Conservation (phyloP, 306 rosid genomes). For the Oxytropis ochrocephala region DNA sequence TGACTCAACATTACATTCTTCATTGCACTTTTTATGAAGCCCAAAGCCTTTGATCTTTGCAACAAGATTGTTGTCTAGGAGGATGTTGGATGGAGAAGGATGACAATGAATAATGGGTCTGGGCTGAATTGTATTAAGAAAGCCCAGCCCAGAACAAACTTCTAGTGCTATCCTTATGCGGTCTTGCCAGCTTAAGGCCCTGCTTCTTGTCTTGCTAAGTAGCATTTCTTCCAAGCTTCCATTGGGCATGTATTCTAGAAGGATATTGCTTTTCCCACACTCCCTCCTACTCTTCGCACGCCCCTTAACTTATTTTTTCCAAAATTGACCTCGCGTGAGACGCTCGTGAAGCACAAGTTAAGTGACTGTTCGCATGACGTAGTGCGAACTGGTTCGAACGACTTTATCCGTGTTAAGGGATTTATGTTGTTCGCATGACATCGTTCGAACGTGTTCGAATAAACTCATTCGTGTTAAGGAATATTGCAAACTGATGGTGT, state of each 20-base stretch:
- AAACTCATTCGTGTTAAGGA: too few relatives aligned
- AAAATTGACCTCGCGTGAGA: too few relatives aligned
- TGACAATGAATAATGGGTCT: slow-evolving; percentile 46
- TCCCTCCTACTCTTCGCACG: too few relatives aligned
- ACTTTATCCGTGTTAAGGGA: too few relatives aligned
- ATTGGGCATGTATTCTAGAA: slow-evolving; percentile 71
- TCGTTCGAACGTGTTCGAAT: too few relatives aligned
- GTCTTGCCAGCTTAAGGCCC: slow-evolving; percentile 44
- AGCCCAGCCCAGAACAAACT: slow-evolving; percentile 50
- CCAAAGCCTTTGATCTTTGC: slow-evolving; percentile 49
- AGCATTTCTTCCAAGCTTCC: slow-evolving; percentile 53
- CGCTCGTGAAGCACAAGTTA: too few relatives aligned
- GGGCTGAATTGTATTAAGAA: slow-evolving; percentile 35
- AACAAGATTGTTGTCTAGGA: slow-evolving; percentile 52
- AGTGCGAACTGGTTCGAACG: too few relatives aligned
- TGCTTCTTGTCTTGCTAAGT: slow-evolving; percentile 32
- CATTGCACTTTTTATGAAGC: slow-evolving; percentile 10
- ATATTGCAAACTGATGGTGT: too few relatives aligned
- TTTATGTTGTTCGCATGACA: too few relatives aligned
- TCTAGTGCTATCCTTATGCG: slow-evolving; percentile 45
- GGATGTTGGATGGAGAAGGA: slow-evolving; percentile 41
- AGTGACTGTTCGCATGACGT: too few relatives aligned
- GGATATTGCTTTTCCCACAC: too few relatives aligned
- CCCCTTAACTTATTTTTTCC: too few relatives aligned
- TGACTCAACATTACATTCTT: slow-evolving; percentile 10